These are phyloP conservation scores for Lactarius vividus DNA, from an alignment of 768 basidiomycete species.

Conservation along the genomic window DNA sequence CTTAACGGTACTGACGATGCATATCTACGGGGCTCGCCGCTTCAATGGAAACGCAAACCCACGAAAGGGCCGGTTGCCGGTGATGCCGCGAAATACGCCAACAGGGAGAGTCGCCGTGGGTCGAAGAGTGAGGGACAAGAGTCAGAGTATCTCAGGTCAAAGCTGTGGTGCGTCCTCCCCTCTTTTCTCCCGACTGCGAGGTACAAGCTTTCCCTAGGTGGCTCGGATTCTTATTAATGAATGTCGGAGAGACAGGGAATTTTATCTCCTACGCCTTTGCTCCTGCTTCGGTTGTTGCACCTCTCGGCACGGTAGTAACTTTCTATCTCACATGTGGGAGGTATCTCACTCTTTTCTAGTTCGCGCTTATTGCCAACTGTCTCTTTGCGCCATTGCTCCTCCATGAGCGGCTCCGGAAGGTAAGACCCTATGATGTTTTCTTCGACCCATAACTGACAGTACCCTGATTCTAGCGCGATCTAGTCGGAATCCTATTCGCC, in stretches of 20 bases:
- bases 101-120: background rate
- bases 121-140: slow-evolving; percentile 46
- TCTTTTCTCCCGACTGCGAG: background rate
- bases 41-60: slow-evolving; percentile 1
- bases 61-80: background rate
- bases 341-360: slow-evolving; percentile 42
- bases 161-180: slow-evolving; percentile 60
- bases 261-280: slow-evolving; percentile 90
- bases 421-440: slow-evolving; percentile 35
- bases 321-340: slow-evolving; percentile 13
- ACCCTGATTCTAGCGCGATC: slow-evolving; percentile 53
- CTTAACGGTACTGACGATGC: background rate
- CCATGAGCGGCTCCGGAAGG: slow-evolving; percentile 77
- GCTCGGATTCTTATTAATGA: slow-evolving; percentile 85
- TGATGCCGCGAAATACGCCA: background rate
- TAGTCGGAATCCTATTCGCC: slow-evolving; percentile 75
- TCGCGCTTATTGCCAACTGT: slow-evolving; percentile 94
- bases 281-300: slow-evolving; percentile 90
- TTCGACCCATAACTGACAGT: slow-evolving; percentile 23
- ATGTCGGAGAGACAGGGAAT: slow-evolving; percentile 85
- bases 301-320: slow-evolving; percentile 82
- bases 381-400: slow-evolving; percentile 87
- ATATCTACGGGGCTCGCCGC: background rate
- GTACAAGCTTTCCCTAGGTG: slow-evolving; percentile 54
- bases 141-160: slow-evolving; percentile 77